Conservation (phyloP, 257 asterid species). For the Solanum chaucha region DNA sequence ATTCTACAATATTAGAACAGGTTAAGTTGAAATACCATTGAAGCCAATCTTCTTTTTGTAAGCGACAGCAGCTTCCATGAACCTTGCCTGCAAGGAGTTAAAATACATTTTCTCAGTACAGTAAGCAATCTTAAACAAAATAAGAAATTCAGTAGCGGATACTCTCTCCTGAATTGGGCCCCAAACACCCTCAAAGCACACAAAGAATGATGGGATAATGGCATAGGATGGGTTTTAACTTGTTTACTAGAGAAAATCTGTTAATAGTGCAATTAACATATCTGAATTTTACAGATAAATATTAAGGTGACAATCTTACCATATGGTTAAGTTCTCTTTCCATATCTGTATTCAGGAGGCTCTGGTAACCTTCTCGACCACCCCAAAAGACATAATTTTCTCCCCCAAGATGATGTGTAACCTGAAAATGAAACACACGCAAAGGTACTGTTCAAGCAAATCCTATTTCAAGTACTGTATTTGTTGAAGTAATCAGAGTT, state of each 20-base stretch:
- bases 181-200: not conserved
- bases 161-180: not conserved
- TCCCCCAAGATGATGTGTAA: constrained; percentile 95
- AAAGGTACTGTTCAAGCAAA: not conserved
- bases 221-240: not conserved
- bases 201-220: not conserved
- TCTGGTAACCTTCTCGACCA: constrained; percentile 97
- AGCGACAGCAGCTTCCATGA: constrained; percentile 84
- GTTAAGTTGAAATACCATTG: constrained; percentile 45
- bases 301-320: constrained; percentile 28
- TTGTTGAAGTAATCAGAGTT: not conserved
- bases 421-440: constrained; percentile 29
- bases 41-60: constrained; percentile 97
- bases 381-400: constrained; percentile 99
- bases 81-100: constrained; percentile 57
- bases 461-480: not conserved
- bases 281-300: not conserved
- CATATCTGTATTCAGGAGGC: constrained; percentile 95
- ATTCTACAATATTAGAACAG: not conserved
- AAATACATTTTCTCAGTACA: not conserved
- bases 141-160: not conserved
- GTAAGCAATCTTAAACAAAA: not conserved
- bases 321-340: constrained; percentile 86
- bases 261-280: not conserved
- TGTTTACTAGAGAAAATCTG: not conserved